phyloP scores from a whole-genome alignment of 257 asterid species.

The Nicotiana sylvestris region DNA sequence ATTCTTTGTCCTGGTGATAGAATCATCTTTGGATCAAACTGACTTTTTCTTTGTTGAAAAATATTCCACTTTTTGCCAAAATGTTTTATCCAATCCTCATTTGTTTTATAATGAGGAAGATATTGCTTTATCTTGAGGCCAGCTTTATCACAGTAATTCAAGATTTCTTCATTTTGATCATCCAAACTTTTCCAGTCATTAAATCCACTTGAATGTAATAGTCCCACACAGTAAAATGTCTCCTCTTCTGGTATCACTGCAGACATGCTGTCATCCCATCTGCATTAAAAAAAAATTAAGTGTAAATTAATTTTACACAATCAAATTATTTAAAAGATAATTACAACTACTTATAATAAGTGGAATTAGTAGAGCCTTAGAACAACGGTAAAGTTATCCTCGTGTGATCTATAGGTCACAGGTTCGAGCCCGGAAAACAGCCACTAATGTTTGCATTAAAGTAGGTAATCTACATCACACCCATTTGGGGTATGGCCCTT shows the following conservation, averaged over 20 bases:
- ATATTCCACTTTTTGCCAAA: conserved; percentile 45
- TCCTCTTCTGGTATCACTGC: conserved; percentile 48
- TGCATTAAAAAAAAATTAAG: background rate
- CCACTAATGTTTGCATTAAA: too few species aligned
- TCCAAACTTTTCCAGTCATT: conserved; percentile 21
- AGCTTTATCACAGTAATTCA: conserved; percentile 28
- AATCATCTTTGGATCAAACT: conserved; percentile 46
- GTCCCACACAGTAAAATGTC: conserved; percentile 37
- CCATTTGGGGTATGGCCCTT: too few species aligned
- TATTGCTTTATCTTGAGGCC: conserved; percentile 42
- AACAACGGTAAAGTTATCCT: too few species aligned
- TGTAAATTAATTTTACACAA: too few species aligned
- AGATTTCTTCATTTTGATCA: conserved; percentile 30
- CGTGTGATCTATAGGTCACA: too few species aligned
- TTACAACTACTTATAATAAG: background rate
- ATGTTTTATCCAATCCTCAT: conserved; percentile 45
- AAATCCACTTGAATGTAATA: conserved; percentile 29
- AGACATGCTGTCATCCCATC: conserved; percentile 47
- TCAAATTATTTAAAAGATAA: background rate
- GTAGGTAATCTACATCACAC: too few species aligned
- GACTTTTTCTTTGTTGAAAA: conserved; percentile 32
- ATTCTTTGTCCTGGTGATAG: conserved; percentile 44
- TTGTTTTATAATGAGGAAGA: conserved; percentile 44
- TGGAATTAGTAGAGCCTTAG: too few species aligned
- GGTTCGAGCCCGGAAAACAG: too few species aligned